Evolutionary conservation across 371 early-diverging fungal species (phyloP), one percentile per base, ranked within the genome.

Genomic region (Gilbertella persicaria): DNA sequence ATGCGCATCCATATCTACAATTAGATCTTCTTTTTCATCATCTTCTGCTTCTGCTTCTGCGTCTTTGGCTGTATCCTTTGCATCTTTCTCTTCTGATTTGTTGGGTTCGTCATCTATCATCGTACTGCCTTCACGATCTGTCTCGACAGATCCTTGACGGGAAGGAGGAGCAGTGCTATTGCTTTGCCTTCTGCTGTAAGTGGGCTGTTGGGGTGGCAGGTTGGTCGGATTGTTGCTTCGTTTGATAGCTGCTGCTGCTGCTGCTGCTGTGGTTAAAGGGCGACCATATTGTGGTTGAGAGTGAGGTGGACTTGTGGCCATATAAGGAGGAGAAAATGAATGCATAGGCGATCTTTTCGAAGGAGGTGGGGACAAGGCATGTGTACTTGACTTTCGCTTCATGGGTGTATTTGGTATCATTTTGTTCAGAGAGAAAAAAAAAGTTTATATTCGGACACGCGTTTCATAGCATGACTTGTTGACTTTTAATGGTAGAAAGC

Each of bases 121-220:
- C 1, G 41, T 48, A 45, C 68, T 73, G 2, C 64, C 64, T 46
- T 73, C 73, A n/a, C 70, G 62, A n/a, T 73, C 74, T 0, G 65
- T 69, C 26, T 73, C 74, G 1, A 73, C 66, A 8, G 74, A 73
- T 0, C 74, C 74, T 58, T 73, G 74, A 16, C 74, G 67, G 46
- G 74, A 73, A 6, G 43, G 48, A 3, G 59, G 50, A 9, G 47
- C 53, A 1, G 50, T 53, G 8, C 21, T 64, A 12, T 42, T 44
- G 20, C 65, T 64, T n/a, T 64, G 55, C 40, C 64, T 35, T 38
- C 69, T 52, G 2, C 46, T 60, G n/a, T n/a, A n/a, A 57, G 8
- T 35, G 37, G 25, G 41, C 10, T 30, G 45, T 9, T 21, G 38
- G 40, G 26, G 37, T 21, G 35, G 40, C 12, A 3, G 24, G 19